Conservation (phyloP, 495 filamentous ascomycete genomes). For the Haplographium delicatum region DNA sequence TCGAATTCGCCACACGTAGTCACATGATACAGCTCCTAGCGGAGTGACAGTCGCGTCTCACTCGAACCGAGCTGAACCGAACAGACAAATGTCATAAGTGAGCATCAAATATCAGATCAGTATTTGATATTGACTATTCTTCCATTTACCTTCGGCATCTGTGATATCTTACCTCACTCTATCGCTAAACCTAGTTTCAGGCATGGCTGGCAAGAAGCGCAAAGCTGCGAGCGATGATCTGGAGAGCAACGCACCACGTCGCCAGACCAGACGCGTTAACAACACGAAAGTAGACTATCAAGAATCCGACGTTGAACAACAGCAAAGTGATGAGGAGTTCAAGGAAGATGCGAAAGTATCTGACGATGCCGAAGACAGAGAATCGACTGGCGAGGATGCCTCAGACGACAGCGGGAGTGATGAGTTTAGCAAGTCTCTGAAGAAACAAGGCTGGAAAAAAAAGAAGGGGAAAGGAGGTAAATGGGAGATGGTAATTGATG, state of each 20-base stretch:
- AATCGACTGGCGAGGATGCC: neutral
- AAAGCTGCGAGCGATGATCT: neutral
- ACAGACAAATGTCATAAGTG: too few species aligned
- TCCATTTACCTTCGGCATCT: too few species aligned
- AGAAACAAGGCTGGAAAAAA: constrained; percentile 7
- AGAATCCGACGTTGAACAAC: constrained; percentile 10
- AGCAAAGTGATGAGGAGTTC: constrained; percentile 1
- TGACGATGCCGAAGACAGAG: neutral
- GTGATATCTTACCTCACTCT: too few species aligned
- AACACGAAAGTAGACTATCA: constrained; percentile 6
- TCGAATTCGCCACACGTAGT: too few species aligned
- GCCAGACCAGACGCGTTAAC: constrained; percentile 11
- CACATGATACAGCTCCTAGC: too few species aligned
- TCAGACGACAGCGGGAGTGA: constrained; percentile 10
- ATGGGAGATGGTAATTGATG: constrained; percentile 51
- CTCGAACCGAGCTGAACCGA: too few species aligned
- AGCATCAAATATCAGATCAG: too few species aligned
- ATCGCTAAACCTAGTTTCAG: too few species aligned
- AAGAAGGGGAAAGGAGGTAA: constrained; percentile 6
- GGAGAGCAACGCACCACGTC: neutral
- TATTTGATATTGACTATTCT: too few species aligned
- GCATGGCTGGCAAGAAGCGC: constrained; percentile 9
- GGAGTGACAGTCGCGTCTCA: too few species aligned
- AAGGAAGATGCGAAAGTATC: constrained; percentile 1
- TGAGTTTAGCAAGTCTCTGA: constrained; percentile 23